Percentiles rank a stretch among this genome's conserved stretches.
Conservation (phyloP, 768 basidiomycete species). For the Hygrophoropsis aurantiaca region DNA sequence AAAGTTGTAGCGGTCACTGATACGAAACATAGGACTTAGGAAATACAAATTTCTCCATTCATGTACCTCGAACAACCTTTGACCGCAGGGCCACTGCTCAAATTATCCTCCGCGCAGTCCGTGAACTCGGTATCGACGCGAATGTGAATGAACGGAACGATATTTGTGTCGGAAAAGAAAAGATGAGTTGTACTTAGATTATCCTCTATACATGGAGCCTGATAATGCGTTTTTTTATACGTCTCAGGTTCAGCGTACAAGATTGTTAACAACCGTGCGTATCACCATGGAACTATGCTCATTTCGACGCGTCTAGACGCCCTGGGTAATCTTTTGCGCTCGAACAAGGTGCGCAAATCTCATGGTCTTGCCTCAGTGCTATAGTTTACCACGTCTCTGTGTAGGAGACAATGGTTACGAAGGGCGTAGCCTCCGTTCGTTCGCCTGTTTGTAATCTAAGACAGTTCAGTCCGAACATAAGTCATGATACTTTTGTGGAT, state of each 20-base stretch:
- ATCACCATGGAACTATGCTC: conserved; percentile 99
- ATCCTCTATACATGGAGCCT: conserved; percentile 9
- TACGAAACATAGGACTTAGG: conserved; percentile 75
- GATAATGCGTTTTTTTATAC: conserved; percentile 40
- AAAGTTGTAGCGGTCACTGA: neutral
- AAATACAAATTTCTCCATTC: conserved; percentile 96
- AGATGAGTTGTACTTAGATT: conserved; percentile 63
- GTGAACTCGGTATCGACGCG: conserved; percentile 73
- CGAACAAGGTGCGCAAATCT: conserved; percentile 52
- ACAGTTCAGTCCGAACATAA: conserved; percentile 47
- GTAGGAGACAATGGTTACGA: conserved; percentile 78
- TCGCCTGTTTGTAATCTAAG: conserved; percentile 88
- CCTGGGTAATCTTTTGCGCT: conserved; percentile 70
- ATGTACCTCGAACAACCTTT: conserved; percentile 79
- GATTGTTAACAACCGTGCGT: conserved; percentile 85
- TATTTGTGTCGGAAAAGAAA: conserved; percentile 77
- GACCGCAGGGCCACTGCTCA: conserved; percentile 76
- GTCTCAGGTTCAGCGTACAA: conserved; percentile 98
- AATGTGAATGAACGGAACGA: conserved; percentile 89
- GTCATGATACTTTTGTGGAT: conserved; percentile 68
- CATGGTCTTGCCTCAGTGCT: neutral
- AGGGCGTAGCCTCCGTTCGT: conserved; percentile 86
- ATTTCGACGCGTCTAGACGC: conserved; percentile 75
- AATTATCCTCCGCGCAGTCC: conserved; percentile 75
- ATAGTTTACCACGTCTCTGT: neutral